phyloP scores from a whole-genome alignment of 1,139 yeast genomes.

The Groenewaldozyma auringiensis region DNA sequence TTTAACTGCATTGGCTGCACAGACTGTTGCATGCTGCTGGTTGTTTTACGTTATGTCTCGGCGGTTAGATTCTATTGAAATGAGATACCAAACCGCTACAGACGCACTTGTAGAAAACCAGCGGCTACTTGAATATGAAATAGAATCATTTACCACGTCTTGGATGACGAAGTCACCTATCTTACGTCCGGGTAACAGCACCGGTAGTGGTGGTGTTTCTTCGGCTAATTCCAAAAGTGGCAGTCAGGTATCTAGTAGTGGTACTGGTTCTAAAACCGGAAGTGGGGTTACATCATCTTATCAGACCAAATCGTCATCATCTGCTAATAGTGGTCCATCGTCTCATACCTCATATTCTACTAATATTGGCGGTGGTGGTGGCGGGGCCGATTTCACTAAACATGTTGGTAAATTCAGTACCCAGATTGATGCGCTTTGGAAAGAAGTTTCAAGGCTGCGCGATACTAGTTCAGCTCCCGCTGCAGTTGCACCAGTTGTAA shows the following conservation, averaged over 20 bases:
- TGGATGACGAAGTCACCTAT: background rate
- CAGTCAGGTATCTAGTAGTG: background rate
- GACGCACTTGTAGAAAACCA: background rate
- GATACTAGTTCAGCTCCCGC: background rate
- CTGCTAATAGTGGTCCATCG: conserved; percentile 2
- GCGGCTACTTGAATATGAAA: background rate
- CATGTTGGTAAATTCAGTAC: background rate
- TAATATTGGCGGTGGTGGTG: background rate
- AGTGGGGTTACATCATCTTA: background rate
- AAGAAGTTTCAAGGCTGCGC: background rate
- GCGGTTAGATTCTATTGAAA: background rate
- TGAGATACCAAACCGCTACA: background rate
- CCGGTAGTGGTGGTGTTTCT: background rate
- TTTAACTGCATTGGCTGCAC: background rate
- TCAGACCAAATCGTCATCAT: background rate
- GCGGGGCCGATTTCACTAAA: background rate
- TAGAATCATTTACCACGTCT: background rate
- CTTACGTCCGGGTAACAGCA: background rate
- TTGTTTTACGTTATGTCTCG: background rate
- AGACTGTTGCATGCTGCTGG: background rate
- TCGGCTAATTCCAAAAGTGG: background rate
- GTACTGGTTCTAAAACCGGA: background rate
- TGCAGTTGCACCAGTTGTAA: background rate
- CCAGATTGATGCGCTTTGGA: conserved; percentile 1
- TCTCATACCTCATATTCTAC: background rate